Percentiles rank a stretch among this genome's conserved stretches.
These are phyloP conservation scores for Myxozyma neotropica DNA, from an alignment of 805 yeast genomes.

Conservation along the genomic window DNA sequence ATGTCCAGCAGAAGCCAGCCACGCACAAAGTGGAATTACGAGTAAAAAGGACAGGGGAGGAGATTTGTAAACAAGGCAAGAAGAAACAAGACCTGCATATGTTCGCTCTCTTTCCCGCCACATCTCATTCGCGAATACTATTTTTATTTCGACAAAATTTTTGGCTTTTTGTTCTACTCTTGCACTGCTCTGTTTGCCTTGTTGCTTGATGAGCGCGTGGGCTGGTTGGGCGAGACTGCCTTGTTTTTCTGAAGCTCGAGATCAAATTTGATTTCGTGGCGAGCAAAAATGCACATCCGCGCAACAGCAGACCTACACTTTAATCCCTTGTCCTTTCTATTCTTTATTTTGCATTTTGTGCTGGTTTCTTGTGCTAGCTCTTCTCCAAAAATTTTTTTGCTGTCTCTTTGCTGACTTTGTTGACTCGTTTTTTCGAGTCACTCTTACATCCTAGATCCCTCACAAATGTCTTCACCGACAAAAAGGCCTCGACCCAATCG, in stretches of 20 bases:
- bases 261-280: not conserved
- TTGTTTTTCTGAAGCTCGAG: not conserved
- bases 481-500: slow-evolving; percentile 24
- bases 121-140: not conserved
- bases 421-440: not conserved
- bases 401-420: not conserved
- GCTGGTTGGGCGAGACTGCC: too few species aligned
- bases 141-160: too few species aligned
- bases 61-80: slow-evolving; percentile 5
- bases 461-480: slow-evolving; percentile 28
- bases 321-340: not conserved
- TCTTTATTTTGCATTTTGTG: not conserved
- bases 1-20: not conserved
- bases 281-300: not conserved
- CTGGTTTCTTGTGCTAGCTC: too few species aligned
- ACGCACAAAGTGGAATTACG: too few species aligned
- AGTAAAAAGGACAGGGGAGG: not conserved
- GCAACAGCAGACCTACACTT: not conserved
- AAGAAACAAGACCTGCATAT: not conserved
- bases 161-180: not conserved
- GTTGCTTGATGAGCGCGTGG: not conserved
- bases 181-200: too few species aligned
- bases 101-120: not conserved
- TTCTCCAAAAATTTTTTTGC: not conserved
- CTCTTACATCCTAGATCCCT: not conserved